These are phyloP conservation scores for Trichoderma koningii DNA, from an alignment of 2,329 filamentous ascomycete species.

Conservation along the genomic window DNA sequence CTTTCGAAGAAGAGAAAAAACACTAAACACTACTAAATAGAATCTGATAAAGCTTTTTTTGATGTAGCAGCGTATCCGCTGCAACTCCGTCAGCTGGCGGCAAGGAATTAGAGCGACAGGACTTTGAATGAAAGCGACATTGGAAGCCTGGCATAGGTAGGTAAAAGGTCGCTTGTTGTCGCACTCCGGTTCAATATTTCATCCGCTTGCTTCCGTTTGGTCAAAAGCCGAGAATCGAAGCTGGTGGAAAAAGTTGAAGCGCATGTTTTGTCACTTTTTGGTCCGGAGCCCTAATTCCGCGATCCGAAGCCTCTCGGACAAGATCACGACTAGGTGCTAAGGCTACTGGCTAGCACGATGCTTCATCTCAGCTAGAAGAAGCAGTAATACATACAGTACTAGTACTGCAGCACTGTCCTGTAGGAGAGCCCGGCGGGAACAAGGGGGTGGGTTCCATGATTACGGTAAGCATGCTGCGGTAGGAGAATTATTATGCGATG, in stretches of 20 bases:
- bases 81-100: background rate
- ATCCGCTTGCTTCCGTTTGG: constrained; percentile 18
- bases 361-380: background rate
- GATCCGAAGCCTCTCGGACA: background rate
- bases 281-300: constrained; percentile 9
- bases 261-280: background rate
- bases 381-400: background rate
- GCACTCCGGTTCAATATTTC: constrained; percentile 19
- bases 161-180: background rate
- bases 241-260: background rate
- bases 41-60: background rate
- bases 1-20: too few relatives aligned
- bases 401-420: too few relatives aligned
- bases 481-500: too few relatives aligned
- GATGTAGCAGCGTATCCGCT: background rate
- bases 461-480: background rate
- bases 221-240: background rate
- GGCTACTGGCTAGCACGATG: background rate
- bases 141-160: too few relatives aligned
- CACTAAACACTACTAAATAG: too few relatives aligned
- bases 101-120: background rate
- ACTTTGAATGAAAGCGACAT: background rate
- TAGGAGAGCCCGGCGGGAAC: too few relatives aligned
- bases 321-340: background rate
- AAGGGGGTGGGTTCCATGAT: background rate